Evolutionary conservation across 2,329 filamentous ascomycete genomes (phyloP).

Genomic region (Exophiala sp.): DNA sequence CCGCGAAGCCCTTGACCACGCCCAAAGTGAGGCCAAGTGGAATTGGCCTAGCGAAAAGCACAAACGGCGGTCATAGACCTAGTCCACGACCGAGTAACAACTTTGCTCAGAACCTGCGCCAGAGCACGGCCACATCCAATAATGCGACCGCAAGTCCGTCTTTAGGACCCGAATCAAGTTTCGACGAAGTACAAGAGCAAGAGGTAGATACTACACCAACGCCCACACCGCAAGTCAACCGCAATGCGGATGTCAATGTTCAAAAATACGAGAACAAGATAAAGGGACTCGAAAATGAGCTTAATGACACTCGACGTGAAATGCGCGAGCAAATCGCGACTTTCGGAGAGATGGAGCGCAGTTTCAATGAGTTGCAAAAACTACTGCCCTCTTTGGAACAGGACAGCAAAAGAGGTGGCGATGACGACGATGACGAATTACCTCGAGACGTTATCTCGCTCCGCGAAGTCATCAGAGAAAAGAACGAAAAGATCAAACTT

Average conservation of each 20-base stretch:
- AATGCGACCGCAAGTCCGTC: constrained; percentile 18
- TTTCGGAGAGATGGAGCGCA: constrained; percentile 84
- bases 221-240: constrained; percentile 34
- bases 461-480: constrained; percentile 79
- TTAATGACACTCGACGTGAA: constrained; percentile 75
- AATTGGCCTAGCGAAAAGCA: constrained; percentile 37
- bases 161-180: constrained; percentile 32
- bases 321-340: constrained; percentile 82
- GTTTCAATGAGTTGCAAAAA: constrained; percentile 73
- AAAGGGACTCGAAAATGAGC: constrained; percentile 69
- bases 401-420: constrained; percentile 50
- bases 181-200: constrained; percentile 53
- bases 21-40: constrained; percentile 26
- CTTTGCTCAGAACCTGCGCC: constrained; percentile 34
- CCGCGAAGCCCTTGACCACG: constrained; percentile 22
- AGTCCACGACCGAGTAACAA: constrained; percentile 49
- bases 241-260: constrained; percentile 27
- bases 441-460: constrained; percentile 69
- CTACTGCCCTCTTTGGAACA: constrained; percentile 55
- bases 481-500: constrained; percentile 93
- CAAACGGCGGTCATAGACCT: constrained; percentile 59
- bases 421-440: constrained; percentile 23
- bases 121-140: constrained; percentile 21
- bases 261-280: constrained; percentile 34
- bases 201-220: constrained; percentile 36